These are phyloP conservation scores for Trypanosoma theileri DNA, from an alignment of 208 protist species.

Conservation along the genomic window DNA sequence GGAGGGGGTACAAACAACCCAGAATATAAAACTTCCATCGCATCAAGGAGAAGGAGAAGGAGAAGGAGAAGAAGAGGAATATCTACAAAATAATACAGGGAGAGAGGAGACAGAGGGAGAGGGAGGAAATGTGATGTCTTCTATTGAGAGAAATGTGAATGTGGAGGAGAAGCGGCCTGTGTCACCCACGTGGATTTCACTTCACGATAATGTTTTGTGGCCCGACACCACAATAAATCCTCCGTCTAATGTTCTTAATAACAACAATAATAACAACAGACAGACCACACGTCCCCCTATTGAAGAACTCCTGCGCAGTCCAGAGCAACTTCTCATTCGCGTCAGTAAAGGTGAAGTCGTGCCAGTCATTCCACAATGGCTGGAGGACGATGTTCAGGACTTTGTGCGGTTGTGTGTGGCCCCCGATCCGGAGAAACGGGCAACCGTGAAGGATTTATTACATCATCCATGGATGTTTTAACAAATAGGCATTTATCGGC, in stretches of 20 bases:
- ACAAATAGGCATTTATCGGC: neutral
- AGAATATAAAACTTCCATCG: neutral
- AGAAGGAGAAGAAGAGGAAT: neutral
- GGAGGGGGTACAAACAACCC: neutral
- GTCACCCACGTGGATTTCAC: constrained; percentile 11
- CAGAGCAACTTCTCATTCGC: constrained; percentile 33
- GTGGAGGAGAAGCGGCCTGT: neutral
- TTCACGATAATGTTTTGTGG: neutral
- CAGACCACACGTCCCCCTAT: neutral
- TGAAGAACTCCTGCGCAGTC: constrained; percentile 32
- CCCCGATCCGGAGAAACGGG: constrained; percentile 37
- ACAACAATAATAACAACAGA: too few relatives aligned
- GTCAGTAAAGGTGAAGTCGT: constrained; percentile 39
- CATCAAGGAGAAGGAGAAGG: neutral
- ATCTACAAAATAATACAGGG: neutral
- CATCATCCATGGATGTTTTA: constrained; percentile 50
- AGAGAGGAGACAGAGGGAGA: neutral
- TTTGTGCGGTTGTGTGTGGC: constrained; percentile 47
- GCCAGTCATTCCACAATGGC: constrained; percentile 40
- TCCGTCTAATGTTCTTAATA: too few relatives aligned
- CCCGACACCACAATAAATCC: too few relatives aligned
- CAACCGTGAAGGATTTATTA: constrained; percentile 42
- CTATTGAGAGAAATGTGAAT: neutral
- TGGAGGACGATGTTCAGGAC: constrained; percentile 42
- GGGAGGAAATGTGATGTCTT: neutral